phyloP scores from a whole-genome alignment of 2,329 filamentous ascomycete genomes.

The Cylindrodendrum hubeiense region DNA sequence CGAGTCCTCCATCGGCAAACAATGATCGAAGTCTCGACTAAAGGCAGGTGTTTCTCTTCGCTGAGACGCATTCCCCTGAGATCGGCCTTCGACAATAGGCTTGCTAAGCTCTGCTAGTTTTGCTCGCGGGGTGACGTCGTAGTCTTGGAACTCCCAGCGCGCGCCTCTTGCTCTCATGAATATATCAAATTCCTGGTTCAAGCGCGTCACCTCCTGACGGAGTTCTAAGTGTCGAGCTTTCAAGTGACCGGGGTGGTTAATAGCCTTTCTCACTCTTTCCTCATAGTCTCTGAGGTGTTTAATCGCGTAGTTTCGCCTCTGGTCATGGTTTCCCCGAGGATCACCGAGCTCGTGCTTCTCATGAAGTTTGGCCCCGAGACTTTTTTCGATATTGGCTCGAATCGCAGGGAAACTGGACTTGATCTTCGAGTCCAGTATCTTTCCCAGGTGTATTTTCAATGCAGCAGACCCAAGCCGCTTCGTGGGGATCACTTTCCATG shows the following conservation, averaged over 20 bases:
- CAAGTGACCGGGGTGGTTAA: slow-evolving; percentile 43
- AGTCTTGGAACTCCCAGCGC: slow-evolving; percentile 43
- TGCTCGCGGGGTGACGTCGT: neutral
- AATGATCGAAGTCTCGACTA: slow-evolving; percentile 10
- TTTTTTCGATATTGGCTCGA: slow-evolving; percentile 35
- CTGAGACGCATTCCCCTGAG: neutral
- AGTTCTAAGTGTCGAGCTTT: slow-evolving; percentile 37
- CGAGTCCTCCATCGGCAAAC: slow-evolving; percentile 7
- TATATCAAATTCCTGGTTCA: slow-evolving; percentile 42
- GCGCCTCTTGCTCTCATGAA: slow-evolving; percentile 46
- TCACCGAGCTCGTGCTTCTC: slow-evolving; percentile 41
- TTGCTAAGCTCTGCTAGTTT: neutral
- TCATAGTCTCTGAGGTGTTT: slow-evolving; percentile 42
- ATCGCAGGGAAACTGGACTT: slow-evolving; percentile 48
- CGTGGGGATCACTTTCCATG: slow-evolving; percentile 44
- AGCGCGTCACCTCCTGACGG: slow-evolving; percentile 34
- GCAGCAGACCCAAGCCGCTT: slow-evolving; percentile 45
- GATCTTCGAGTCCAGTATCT: slow-evolving; percentile 51
- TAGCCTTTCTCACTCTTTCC: slow-evolving; percentile 26
- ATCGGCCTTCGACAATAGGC: neutral
- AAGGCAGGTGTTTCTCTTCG: neutral
- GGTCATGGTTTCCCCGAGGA: slow-evolving; percentile 35
- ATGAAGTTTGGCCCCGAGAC: slow-evolving; percentile 31
- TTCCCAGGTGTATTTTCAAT: slow-evolving; percentile 46
- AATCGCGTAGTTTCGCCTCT: slow-evolving; percentile 44